Conservation (phyloP, 768 basidiomycete species). For the Clitopilus passeckerianus region DNA sequence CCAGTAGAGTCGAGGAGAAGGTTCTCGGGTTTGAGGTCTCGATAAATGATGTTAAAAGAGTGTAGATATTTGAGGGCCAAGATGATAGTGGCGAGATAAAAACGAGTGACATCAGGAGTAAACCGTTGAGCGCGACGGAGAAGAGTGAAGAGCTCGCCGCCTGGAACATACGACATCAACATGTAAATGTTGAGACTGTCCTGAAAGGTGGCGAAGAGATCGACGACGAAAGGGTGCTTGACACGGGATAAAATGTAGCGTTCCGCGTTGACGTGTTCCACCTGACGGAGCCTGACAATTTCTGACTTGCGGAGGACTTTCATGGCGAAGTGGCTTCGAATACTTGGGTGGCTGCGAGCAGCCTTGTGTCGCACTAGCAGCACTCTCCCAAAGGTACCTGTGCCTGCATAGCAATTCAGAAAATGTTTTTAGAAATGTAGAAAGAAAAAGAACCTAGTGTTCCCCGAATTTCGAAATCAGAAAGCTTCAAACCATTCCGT, state of each 20-base stretch:
- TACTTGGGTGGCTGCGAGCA: slow-evolving; percentile 37
- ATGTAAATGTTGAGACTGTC: slow-evolving; percentile 97
- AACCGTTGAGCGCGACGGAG: slow-evolving; percentile 92
- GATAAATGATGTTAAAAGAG: slow-evolving; percentile 96
- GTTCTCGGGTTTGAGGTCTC: slow-evolving; percentile 98
- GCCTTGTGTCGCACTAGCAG: slow-evolving; percentile 77
- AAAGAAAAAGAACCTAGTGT: slow-evolving; percentile 52
- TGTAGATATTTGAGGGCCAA: slow-evolving; percentile 94
- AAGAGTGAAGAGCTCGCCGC: slow-evolving; percentile 96
- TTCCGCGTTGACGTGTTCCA: slow-evolving; percentile 97
- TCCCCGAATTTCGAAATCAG: slow-evolving; percentile 79
- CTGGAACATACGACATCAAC: slow-evolving; percentile 94
- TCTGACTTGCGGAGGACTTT: slow-evolving; percentile 86
- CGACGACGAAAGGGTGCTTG: slow-evolving; percentile 93
- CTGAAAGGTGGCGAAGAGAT: slow-evolving; percentile 93
- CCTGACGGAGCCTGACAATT: slow-evolving; percentile 86
- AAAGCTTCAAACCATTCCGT: slow-evolving; percentile 55
- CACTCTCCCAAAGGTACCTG: slow-evolving; percentile 94
- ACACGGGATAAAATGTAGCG: slow-evolving; percentile 89
- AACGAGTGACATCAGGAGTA: slow-evolving; percentile 95
- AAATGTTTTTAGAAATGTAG: slow-evolving; percentile 1
- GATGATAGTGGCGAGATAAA: slow-evolving; percentile 95
- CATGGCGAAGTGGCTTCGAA: slow-evolving; percentile 75
- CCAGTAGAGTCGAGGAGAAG: slow-evolving; percentile 92
- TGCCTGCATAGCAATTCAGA: slow-evolving; percentile 46